Base-by-base conservation (phyloP, 441 rosid species). In the Omphalea diandra region DNA sequence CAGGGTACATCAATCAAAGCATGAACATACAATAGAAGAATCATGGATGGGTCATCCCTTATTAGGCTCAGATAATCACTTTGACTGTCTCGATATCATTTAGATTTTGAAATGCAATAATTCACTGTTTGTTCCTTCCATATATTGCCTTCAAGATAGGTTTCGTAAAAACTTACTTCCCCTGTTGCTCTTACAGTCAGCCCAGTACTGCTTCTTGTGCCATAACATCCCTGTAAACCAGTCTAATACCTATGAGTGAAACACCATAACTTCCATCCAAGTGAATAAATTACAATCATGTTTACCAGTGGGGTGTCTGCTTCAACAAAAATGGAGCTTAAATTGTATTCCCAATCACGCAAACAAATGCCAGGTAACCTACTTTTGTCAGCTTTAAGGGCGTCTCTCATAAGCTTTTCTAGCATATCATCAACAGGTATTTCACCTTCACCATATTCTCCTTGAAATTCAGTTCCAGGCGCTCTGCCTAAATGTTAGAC, bases 251-350 rank as follows among this genome's bases (percentile, higher is more conserved):
- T 49, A 31, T 59, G 29, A 65, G 62, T 2, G 31, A 29, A 43
- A 49, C 20, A 18, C 56, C 24, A 12, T 20, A 54, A 54, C 5
- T 7, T 38, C 4, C 10, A 50, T 32, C 10, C 15, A 15, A 26
- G 15, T 31, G 8, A 60, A 38, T 22, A 4, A n/a, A n/a, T n/a
- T n/a, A n/a, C n/a, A n/a, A 55, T 10, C 26, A 41, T 31, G 29
- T 72, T 77, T 81, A 89, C 89, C 89, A 77, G 72, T 68, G 89
- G 88, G 52, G 88, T 86, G 63, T 86, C 87, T 15, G 74, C 83
- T 76, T 86, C 82, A 5, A 84, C 88, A 33, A 84, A 89, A 33
- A 89, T 70, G 72, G 95, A 81, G 84, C 95, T 89, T 22, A 83
- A 79, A 49, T 65, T 73, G 73, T 58, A 73, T 74, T 89, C 93